Conservation (phyloP, 129 eudicot species). For the sunflower (Helianthus annuus) region DNA sequence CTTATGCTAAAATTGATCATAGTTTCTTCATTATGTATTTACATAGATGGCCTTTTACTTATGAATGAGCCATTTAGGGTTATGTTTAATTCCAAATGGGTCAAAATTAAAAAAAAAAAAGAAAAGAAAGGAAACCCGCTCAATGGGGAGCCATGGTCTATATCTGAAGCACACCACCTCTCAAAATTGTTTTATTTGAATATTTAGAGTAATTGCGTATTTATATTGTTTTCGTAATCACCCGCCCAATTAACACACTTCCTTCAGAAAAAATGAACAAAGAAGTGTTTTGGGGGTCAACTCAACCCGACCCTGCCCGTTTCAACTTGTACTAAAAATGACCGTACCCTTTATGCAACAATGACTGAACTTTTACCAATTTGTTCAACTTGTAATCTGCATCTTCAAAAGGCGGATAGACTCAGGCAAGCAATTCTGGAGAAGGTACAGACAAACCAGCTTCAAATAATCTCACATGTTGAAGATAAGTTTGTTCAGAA, state of each 20-base stretch:
- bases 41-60: not conserved
- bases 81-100: not conserved
- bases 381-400: not conserved
- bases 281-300: not conserved
- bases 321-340: not conserved
- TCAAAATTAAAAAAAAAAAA: too few relatives aligned
- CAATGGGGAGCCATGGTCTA: not conserved
- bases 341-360: not conserved
- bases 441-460: constrained; percentile 68
- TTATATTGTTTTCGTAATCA: not conserved
- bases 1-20: not conserved
- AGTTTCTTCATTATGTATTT: not conserved
- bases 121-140: not conserved
- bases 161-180: not conserved
- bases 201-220: not conserved
- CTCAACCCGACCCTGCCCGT: not conserved
- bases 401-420: constrained; percentile 56
- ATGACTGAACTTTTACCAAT: not conserved
- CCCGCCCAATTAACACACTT: not conserved
- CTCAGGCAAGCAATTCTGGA: constrained; percentile 63
- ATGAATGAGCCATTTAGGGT: not conserved
- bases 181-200: too few relatives aligned
- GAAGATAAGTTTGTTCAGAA: constrained; percentile 65
- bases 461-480: constrained; percentile 57
- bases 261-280: not conserved